These are phyloP conservation scores for Sutorius eximius DNA, from an alignment of 1,284 basidiomycete species.

Conservation along the genomic window DNA sequence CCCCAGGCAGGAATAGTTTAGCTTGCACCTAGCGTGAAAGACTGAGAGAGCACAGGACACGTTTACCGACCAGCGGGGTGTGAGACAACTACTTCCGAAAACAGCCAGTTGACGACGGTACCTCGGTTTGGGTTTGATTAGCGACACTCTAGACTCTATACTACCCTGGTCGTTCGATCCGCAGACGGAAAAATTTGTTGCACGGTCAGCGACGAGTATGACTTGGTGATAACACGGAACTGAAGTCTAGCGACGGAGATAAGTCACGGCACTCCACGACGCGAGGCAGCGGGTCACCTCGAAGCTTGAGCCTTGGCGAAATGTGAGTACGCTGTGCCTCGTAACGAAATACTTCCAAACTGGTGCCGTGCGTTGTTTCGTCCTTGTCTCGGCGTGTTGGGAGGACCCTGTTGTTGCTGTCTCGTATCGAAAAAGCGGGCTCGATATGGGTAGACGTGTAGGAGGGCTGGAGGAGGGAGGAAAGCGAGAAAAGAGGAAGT, in stretches of 20 bases:
- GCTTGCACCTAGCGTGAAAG: background rate
- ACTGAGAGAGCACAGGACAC: background rate
- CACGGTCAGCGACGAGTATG: background rate
- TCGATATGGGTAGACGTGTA: constrained; percentile 4
- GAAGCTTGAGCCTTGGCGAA: background rate
- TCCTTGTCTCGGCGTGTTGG: constrained; percentile 25
- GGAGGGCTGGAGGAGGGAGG: background rate
- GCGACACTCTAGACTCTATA: background rate
- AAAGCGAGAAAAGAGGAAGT: background rate
- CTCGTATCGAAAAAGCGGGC: constrained; percentile 7
- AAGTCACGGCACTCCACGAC: constrained; percentile 15
- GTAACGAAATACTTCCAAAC: constrained; percentile 16
- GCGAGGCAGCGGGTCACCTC: constrained; percentile 3
- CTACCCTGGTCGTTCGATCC: constrained; percentile 1
- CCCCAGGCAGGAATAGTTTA: constrained; percentile 2
- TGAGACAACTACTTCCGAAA: constrained; percentile 3
- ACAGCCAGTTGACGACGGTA: constrained; percentile 1
- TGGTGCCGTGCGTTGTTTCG: constrained; percentile 11
- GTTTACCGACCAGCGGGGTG: background rate
- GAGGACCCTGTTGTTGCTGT: constrained; percentile 5
- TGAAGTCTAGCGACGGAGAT: constrained; percentile 24
- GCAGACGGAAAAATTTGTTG: background rate
- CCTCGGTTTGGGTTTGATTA: constrained; percentile 1
- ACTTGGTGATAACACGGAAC: constrained; percentile 17
- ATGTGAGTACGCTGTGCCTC: constrained; percentile 2